Percentiles rank a stretch among this genome's conserved stretches.
Evolutionary conservation across 305 asterid species (phyloP).

Genomic region (Solanum hybrid): DNA sequence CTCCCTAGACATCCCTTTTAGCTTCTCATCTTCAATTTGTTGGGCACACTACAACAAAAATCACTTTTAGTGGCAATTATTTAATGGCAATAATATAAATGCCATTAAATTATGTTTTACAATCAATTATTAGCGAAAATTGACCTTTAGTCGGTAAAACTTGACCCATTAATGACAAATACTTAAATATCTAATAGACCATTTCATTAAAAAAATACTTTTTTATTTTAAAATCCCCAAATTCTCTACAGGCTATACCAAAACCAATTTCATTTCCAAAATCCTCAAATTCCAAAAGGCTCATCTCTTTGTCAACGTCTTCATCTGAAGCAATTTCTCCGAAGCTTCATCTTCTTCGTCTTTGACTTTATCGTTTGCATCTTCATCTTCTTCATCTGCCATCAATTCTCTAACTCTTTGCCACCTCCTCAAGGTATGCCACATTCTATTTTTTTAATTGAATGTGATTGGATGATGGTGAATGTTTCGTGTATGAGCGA

Average conservation of each 20-base stretch:
- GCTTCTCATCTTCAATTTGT: no score
- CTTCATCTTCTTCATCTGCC: background rate
- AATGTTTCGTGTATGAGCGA: background rate
- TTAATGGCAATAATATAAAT: no score
- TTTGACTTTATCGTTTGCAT: conserved; percentile 5
- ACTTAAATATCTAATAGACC: background rate
- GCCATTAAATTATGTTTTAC: no score
- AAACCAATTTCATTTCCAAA: background rate
- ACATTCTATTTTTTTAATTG: no score
- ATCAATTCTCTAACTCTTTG: background rate
- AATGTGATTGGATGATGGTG: background rate
- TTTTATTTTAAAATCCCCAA: background rate
- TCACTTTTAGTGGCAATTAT: background rate
- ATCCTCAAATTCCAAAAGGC: background rate
- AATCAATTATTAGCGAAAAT: no score
- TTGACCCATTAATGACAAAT: background rate
- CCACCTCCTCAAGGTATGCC: background rate
- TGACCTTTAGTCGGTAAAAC: background rate
- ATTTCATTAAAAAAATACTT: no score
- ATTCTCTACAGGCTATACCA: background rate
- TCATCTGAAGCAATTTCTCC: background rate
- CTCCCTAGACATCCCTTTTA: no score
- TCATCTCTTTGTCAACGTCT: background rate
- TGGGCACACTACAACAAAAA: background rate
- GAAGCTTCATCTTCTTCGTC: conserved; percentile 13